Evolutionary conservation across 148 eudicot species (phyloP).

Genomic region (Rhododendron ovatum): DNA sequence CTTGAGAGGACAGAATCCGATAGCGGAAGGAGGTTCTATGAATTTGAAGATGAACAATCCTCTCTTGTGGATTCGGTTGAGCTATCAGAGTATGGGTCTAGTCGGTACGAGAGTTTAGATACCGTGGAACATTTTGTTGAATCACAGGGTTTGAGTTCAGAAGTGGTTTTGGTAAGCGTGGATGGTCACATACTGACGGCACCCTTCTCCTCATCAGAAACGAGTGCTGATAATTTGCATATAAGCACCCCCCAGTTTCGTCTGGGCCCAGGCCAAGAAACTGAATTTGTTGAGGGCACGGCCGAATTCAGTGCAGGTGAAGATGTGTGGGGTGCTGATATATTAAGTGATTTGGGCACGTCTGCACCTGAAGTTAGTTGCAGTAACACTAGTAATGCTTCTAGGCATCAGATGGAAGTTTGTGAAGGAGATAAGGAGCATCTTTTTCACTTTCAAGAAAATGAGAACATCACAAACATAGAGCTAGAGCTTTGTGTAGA

Average conservation of each 20-base stretch:
- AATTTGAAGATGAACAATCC: slow-evolving; percentile 80
- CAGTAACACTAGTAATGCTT: slow-evolving; percentile 11
- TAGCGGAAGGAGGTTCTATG: slow-evolving; percentile 59
- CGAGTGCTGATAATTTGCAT: slow-evolving; percentile 46
- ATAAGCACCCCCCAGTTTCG: slow-evolving; percentile 76
- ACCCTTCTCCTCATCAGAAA: slow-evolving; percentile 69
- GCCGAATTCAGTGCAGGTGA: slow-evolving; percentile 40
- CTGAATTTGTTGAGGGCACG: slow-evolving; percentile 47
- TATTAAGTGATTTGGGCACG: slow-evolving; percentile 35
- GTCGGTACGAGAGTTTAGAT: slow-evolving; percentile 63
- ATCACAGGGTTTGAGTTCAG: slow-evolving; percentile 57
- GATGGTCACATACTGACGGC: slow-evolving; percentile 94
- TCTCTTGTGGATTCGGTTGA: slow-evolving; percentile 64
- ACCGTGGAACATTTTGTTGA: slow-evolving; percentile 48
- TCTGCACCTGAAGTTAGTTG: slow-evolving; percentile 25
- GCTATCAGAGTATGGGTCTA: slow-evolving; percentile 70
- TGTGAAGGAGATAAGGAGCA: slow-evolving; percentile 21
- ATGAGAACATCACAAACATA: slow-evolving; percentile 10
- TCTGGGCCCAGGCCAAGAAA: slow-evolving; percentile 68
- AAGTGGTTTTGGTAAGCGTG: slow-evolving; percentile 89
- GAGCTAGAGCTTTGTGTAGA: slow-evolving; percentile 18
- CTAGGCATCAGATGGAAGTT: slow-evolving; percentile 11
- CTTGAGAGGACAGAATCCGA: slow-evolving; percentile 72
- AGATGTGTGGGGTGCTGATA: slow-evolving; percentile 44
- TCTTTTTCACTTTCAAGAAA: slow-evolving; percentile 27